These are phyloP conservation scores for Blumeria graminis DNA, from an alignment of 2,329 filamentous ascomycete genomes.

Conservation along the genomic window DNA sequence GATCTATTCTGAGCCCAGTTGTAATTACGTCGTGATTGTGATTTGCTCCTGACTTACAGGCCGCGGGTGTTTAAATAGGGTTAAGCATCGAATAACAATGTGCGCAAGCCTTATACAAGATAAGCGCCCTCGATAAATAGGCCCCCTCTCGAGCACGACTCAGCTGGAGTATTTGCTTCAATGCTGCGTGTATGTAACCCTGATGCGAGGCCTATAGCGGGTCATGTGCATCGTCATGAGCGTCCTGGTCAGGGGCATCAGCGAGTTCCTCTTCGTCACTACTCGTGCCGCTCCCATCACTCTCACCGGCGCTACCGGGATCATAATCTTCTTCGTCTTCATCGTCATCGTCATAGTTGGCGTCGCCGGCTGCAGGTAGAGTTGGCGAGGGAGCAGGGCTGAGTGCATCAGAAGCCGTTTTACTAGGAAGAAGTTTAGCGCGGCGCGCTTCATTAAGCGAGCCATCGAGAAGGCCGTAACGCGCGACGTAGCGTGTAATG, in stretches of 20 bases:
- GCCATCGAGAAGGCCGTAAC: conserved; percentile 36
- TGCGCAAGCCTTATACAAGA: no score
- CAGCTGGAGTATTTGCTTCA: no score
- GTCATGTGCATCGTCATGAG: neutral
- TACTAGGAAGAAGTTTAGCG: conserved; percentile 36
- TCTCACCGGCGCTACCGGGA: conserved; percentile 11
- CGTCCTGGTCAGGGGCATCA: conserved; percentile 19
- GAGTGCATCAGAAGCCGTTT: conserved; percentile 20
- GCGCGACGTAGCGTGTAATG: conserved; percentile 39
- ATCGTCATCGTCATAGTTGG: conserved; percentile 30
- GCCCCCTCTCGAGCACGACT: no score
- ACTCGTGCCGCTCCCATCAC: conserved; percentile 10
- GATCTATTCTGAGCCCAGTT: no score
- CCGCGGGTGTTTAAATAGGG: no score
- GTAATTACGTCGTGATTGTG: no score
- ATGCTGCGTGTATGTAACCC: no score
- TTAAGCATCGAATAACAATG: no score
- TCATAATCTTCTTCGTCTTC: conserved; percentile 27
- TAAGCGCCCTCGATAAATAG: no score
- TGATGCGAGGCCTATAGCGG: no score
- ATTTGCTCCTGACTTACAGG: no score
- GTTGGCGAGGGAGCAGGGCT: conserved; percentile 10
- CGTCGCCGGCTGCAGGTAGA: conserved; percentile 5
- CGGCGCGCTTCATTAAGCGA: conserved; percentile 45
- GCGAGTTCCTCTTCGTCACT: conserved; percentile 10